Evolutionary conservation across 2,329 filamentous ascomycete genomes (phyloP), one percentile per base, ranked within the genome.

Genomic region (Passalora sequoiae): DNA sequence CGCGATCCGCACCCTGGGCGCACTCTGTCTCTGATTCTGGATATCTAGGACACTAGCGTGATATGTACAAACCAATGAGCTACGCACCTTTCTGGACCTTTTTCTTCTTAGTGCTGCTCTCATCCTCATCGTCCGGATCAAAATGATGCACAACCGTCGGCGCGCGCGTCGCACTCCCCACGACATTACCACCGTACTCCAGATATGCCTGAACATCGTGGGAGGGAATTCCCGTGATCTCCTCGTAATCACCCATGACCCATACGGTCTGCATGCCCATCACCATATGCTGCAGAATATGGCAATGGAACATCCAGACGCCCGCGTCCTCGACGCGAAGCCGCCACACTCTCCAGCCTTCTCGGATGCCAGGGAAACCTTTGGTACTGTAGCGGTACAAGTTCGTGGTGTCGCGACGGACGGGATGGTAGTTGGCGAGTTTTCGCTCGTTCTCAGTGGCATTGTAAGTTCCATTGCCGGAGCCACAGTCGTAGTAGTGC

Each of bases 261-360:
- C 69, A 73, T 1, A 69, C 69, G 1, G 62, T 67, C 50, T 71
- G 67, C 70, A 71, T 71, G 0, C 66, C 74, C 75, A 80, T 79
- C 13, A 76, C 62, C 69, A 78, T 76, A 56, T 81, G 78, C 41
- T 73, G 71, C 38, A 76, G 50, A 12, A 75, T 71, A 57, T 81
- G 78, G 49, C 78, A 81, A 58, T 81, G 78, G 49, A 81, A 65
- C 75, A 81, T 75, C 76, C 76, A 81, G 3, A 76, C 51, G 4
- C 75, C 78, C 0, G 72, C 60, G 43, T 72, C 62, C 6, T 62
- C 65, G 0, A 80, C 72, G 3, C 75, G 65, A 1, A 81, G 60
- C 7, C 80, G 66, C 80, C 78, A 83, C 0, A 70, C 78, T 15
- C 79, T 66, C 80, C 80, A 84, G 0, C 79, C 77, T 0, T 69